These are phyloP conservation scores for Wallemia mellicola DNA, from an alignment of 1,284 basidiomycete species.

Conservation along the genomic window DNA sequence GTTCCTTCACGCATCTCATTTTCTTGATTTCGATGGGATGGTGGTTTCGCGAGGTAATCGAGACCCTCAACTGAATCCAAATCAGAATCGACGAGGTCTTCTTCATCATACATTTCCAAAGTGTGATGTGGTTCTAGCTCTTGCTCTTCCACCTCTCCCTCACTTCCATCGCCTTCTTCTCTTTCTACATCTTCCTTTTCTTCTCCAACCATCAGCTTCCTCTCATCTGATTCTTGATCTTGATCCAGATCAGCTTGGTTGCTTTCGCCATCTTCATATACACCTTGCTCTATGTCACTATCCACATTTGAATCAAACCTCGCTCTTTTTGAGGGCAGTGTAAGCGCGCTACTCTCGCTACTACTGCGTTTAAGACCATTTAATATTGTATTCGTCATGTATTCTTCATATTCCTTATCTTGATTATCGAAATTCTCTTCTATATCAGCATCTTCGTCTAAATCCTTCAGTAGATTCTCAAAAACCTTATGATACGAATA, in stretches of 20 bases:
- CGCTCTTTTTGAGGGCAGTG: not conserved
- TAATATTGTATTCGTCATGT: not conserved
- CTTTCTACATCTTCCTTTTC: not conserved
- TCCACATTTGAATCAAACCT: not conserved
- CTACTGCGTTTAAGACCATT: not conserved
- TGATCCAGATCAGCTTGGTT: no score
- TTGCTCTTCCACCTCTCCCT: not conserved
- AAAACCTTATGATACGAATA: not conserved
- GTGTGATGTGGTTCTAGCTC: not conserved
- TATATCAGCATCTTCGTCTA: not conserved
- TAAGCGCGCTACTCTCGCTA: not conserved
- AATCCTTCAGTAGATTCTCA: not conserved
- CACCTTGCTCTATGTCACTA: not conserved
- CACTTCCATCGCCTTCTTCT: not conserved
- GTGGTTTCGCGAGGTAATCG: not conserved
- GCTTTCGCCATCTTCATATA: not conserved
- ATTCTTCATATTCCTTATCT: not conserved
- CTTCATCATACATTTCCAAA: not conserved
- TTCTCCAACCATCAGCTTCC: not conserved
- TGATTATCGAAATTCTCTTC: not conserved
- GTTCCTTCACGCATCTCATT: not conserved
- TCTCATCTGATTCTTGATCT: no score
- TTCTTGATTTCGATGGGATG: not conserved
- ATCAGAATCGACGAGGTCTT: not conserved
- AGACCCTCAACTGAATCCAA: not conserved